Evolutionary conservation across 371 early-diverging fungal genomes (phyloP), one percentile per base, ranked within the genome.

Genomic region (Syncephalastrum sp.): DNA sequence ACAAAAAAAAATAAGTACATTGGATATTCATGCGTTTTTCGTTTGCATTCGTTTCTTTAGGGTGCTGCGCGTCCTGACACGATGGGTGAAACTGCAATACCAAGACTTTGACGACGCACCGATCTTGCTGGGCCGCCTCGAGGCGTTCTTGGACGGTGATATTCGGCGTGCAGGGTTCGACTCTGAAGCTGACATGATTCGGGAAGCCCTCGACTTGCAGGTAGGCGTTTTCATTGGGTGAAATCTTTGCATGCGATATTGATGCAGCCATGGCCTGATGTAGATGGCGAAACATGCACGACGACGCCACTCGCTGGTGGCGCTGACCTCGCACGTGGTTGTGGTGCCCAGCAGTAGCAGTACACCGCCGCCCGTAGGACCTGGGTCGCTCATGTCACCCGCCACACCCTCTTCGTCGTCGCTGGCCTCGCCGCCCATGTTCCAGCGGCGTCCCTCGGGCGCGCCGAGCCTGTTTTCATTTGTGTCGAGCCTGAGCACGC

Each of bases 31-130:
- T 21, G 24, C 5, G 15, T 13, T 29, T 57, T 3, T 41, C 25
- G 21, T 25, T 0, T 8, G 29, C 14, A 21, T n/a, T 15, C 15
- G 45, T 38, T 27, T 47, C 7, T 47, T 16, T 63, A 90, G 85
- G 54, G 82, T 88, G 8, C 63, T 90, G 1, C 76, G 81, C 48
- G 83, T 86, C 1, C 58, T 90, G 41, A 60, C 70, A 13, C 74
- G 89, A 19, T 90, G 90, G 91, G 74, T 88, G 24, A 79, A 79
- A 53, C 51, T 89, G 12, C 86, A 85, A 45, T 84, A 72, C 56
- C 79, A 84, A 55, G 85, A 86, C 50, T 87, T 89, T 59, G 70
- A 69, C 4, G 60, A 56, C 12, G 77, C 83, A 48, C 61, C 67
- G 0, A 54, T 62, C 4, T 62, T 89, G 5, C 64, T 72, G 38